Base-by-base conservation (phyloP, 2,329 filamentous ascomycete species). In the Huntiella decipiens region DNA sequence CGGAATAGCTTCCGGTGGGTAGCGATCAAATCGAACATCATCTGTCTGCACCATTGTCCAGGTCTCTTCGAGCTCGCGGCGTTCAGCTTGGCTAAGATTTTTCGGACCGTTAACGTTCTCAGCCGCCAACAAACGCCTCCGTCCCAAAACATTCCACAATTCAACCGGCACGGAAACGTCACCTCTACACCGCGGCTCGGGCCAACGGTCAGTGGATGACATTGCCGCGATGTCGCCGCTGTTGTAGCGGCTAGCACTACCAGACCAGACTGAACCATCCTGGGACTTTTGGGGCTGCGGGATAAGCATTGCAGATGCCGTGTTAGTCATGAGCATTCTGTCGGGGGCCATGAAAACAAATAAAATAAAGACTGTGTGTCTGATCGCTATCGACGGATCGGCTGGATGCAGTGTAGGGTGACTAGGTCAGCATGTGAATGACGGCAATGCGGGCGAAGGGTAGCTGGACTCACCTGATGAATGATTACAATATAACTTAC, bases 41-140 rank as follows among this genome's bases (percentile, higher is more conserved):
- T 50, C 44, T 12, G 48, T 50, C 32, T 50, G 48, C 28, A 50
- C 38, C 48, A 50, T 50, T 32, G 48, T 50, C 48, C 48, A 47
- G 1, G 48, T 50, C 41, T 50, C 48, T 44, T 50, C 48, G 5
- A 50, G 44, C 38, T 50, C 48, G 37, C 48, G 31, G 12, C 44
- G 36, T 28, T 50, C 48, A 31, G 48, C 41, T 7, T 47, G 44
- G 22, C 48, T 50, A 15, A 50, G 32, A 12, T 50, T 50, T 28
- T 41, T 37, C 5, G 48, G 6, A 3, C 48, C 48, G 6, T 32
- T 31, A 15, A 46, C 44, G 16, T 50, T 44, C 22, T 50, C 44
- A 11, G 48, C 48, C 10, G 48, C 44, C 11, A 41, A 5, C 4
- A 50, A 28, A 22, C 48, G 44, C 36, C 35, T 46, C 31, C 37